These are phyloP conservation scores for Spirogloea muscicola DNA, from an alignment of 139 green algal genomes.

Conservation along the genomic window DNA sequence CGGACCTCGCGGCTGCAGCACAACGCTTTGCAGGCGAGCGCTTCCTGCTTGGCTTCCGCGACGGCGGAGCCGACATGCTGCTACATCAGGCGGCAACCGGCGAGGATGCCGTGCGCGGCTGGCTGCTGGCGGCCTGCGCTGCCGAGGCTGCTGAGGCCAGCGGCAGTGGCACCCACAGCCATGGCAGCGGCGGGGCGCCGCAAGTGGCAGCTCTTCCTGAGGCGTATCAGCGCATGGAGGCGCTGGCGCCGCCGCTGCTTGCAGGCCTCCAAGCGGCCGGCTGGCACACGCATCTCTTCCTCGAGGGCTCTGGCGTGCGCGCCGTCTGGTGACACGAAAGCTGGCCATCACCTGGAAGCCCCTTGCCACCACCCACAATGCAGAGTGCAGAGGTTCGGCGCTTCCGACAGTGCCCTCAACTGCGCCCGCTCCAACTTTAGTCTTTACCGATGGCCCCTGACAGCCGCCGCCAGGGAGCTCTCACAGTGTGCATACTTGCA, in stretches of 20 bases:
- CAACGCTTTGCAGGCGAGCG: slow-evolving; percentile 9
- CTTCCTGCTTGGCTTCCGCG: slow-evolving; percentile 24
- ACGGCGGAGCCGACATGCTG: slow-evolving; percentile 19
- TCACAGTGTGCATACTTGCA: too few species aligned
- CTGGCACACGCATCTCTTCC: slow-evolving; percentile 32
- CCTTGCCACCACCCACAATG: too few species aligned
- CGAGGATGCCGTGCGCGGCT: slow-evolving; percentile 32
- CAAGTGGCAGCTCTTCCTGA: slow-evolving; percentile 12
- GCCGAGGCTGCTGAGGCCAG: too few species aligned
- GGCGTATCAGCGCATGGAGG: slow-evolving; percentile 21
- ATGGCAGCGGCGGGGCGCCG: not conserved
- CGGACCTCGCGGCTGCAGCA: not conserved
- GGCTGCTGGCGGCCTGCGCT: slow-evolving; percentile 31
- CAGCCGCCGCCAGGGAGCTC: too few species aligned
- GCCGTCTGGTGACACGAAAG: too few species aligned
- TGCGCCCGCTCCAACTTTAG: too few species aligned
- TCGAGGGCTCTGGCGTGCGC: slow-evolving; percentile 28
- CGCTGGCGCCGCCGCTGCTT: slow-evolving; percentile 26
- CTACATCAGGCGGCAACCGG: slow-evolving; percentile 36
- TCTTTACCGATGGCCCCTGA: too few species aligned
- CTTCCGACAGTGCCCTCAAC: too few species aligned
- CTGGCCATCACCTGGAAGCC: too few species aligned
- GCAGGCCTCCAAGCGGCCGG: slow-evolving; percentile 22
- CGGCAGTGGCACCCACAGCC: too few species aligned
- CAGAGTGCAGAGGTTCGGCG: too few species aligned